Percentiles rank a stretch among this genome's conserved stretches.
phyloP scores from a whole-genome alignment of 495 filamentous ascomycete genomes.

The Penicillium silybi region DNA sequence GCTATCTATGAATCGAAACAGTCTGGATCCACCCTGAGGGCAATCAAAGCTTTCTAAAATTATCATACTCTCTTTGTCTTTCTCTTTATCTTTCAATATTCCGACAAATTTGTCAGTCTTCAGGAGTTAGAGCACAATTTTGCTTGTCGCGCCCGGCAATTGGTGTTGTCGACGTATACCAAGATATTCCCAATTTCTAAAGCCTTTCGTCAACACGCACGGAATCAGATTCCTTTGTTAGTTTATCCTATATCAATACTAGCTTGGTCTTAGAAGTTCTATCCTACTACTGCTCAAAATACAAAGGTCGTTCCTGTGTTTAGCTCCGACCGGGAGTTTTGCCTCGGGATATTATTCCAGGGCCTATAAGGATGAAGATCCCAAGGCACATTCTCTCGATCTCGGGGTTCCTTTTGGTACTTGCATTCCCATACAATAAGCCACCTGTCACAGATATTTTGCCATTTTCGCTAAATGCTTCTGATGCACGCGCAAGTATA shows the following conservation, averaged over 20 bases:
- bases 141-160: no score
- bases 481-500: background rate
- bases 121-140: no score
- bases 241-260: no score
- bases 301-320: background rate
- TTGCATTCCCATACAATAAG: background rate
- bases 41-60: background rate
- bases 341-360: background rate
- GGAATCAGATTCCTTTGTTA: no score
- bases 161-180: no score
- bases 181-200: no score
- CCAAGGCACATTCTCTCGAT: background rate
- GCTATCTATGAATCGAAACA: background rate
- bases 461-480: background rate
- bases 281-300: background rate
- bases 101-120: no score
- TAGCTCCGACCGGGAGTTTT: background rate
- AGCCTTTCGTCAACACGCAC: no score
- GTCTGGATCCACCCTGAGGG: background rate
- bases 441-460: background rate
- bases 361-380: background rate
- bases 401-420: background rate
- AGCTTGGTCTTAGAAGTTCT: background rate
- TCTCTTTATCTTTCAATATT: background rate
- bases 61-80: background rate